phyloP scores from a whole-genome alignment of 352 stramenopile species.

The Globisporangium uncinulatum region DNA sequence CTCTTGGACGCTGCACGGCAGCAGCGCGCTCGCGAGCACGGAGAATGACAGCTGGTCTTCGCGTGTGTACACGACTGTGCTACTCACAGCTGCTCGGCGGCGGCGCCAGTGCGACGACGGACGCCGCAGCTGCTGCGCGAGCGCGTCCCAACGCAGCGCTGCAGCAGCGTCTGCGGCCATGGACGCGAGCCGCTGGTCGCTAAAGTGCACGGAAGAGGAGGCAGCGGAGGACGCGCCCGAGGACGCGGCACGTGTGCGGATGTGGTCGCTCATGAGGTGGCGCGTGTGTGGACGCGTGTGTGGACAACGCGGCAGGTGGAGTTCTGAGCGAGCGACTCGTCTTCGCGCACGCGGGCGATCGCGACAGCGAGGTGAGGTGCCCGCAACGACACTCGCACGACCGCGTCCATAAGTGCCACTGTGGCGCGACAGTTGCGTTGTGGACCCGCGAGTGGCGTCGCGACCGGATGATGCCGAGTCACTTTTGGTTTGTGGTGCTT shows the following conservation, averaged over 20 bases:
- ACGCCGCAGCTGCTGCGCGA: conserved; percentile 12
- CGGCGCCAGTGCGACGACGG: conserved; percentile 26
- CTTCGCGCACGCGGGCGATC: too few species aligned
- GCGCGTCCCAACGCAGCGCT: conserved; percentile 26
- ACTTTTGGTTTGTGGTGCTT: too few species aligned
- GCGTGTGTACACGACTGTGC: conserved; percentile 10
- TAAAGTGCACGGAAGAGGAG: conserved; percentile 13
- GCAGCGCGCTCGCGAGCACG: conserved; percentile 8
- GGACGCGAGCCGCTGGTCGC: conserved; percentile 30
- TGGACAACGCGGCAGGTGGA: too few species aligned
- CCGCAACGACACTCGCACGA: too few species aligned
- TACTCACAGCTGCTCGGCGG: not conserved
- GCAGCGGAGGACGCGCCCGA: not conserved
- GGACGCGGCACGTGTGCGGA: not conserved
- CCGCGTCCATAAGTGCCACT: too few species aligned
- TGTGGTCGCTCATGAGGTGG: not conserved
- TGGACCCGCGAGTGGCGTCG: too few species aligned
- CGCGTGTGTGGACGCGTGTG: too few species aligned
- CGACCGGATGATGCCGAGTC: too few species aligned
- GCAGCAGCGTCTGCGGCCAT: conserved; percentile 20
- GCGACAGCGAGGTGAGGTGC: too few species aligned
- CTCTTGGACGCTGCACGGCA: conserved; percentile 12
- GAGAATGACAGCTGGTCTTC: conserved; percentile 12
- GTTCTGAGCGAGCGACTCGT: too few species aligned
- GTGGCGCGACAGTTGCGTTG: too few species aligned